Percentiles rank a stretch among this genome's conserved stretches.
Evolutionary conservation across 768 basidiomycete species (phyloP).

Genomic region (Naganishia onofrii): DNA sequence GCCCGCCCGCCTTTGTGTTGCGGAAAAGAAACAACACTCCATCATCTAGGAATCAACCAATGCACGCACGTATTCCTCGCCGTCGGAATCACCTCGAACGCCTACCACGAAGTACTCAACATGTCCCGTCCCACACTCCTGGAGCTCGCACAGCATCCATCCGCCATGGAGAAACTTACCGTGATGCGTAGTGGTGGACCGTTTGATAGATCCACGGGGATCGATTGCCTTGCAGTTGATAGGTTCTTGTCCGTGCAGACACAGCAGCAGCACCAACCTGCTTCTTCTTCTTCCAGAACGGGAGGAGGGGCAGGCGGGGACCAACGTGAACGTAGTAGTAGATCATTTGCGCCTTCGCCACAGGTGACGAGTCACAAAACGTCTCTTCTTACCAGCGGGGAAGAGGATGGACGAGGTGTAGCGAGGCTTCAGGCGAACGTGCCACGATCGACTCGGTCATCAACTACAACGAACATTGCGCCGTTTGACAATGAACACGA

Average conservation of each 20-base stretch:
- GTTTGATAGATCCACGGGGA: neutral
- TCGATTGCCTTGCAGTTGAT: neutral
- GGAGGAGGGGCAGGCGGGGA: neutral
- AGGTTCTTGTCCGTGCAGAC: conserved; percentile 4
- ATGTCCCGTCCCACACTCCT: conserved; percentile 1
- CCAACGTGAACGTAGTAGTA: neutral
- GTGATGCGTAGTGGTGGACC: conserved; percentile 10
- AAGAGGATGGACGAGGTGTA: neutral
- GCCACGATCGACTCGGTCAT: neutral
- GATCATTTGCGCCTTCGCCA: conserved; percentile 4
- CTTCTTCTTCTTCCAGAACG: too few species aligned
- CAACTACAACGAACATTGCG: too few species aligned
- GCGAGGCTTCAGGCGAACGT: neutral
- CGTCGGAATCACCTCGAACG: conserved; percentile 16
- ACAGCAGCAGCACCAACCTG: too few species aligned
- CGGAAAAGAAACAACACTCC: neutral
- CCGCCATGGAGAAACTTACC: neutral
- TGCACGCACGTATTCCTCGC: conserved; percentile 16
- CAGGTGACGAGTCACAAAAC: neutral
- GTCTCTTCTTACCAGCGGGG: neutral
- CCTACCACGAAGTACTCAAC: neutral
- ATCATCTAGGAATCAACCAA: conserved; percentile 4
- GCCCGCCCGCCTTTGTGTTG: too few species aligned
- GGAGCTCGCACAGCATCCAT: neutral
- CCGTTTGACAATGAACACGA: too few species aligned